A percentile compares a stretch with the other conserved stretches of the same genome.
Evolutionary conservation across 129 eudicot species (phyloP).

Genomic region (Lactuca saligna): DNA sequence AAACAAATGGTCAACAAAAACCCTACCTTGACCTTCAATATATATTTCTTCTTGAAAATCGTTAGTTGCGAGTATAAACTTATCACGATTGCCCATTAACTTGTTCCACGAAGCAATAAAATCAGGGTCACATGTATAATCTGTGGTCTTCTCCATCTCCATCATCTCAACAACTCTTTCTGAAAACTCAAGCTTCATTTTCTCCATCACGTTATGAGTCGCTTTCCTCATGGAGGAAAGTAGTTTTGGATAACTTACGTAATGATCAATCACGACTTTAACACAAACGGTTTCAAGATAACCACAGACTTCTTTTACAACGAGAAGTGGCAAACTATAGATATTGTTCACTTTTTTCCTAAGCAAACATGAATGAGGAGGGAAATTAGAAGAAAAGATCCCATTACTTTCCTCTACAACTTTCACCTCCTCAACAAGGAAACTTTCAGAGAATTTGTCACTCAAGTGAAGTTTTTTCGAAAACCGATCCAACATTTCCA

Average conservation of each 20-base stretch:
- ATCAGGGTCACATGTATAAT: conserved; percentile 40
- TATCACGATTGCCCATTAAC: conserved; percentile 13
- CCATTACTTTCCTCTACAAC: conserved; percentile 39
- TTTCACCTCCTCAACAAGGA: conserved; percentile 37
- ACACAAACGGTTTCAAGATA: conserved; percentile 28
- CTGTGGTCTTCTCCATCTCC: conserved; percentile 35
- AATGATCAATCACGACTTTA: conserved; percentile 15
- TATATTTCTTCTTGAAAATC: too few species aligned
- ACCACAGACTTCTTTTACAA: conserved; percentile 22
- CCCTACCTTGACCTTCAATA: conserved; percentile 18
- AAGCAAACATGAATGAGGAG: conserved; percentile 27
- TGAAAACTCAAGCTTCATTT: conserved; percentile 7
- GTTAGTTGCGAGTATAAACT: neutral
- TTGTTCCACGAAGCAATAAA: conserved; percentile 19
- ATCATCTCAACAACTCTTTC: conserved; percentile 32
- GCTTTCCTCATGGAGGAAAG: conserved; percentile 28
- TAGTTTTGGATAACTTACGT: conserved; percentile 26
- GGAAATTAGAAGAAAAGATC: conserved; percentile 25
- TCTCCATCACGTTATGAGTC: conserved; percentile 8
- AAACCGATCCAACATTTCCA: conserved; percentile 21
- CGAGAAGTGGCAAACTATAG: conserved; percentile 9
- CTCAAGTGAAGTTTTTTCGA: neutral
- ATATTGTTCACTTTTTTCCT: conserved; percentile 14
- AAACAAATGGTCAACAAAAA: conserved; percentile 5
- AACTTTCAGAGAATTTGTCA: conserved; percentile 3